These are phyloP conservation scores for Microsporum ferrugineum DNA, from an alignment of 2,329 filamentous ascomycete genomes.

Conservation along the genomic window DNA sequence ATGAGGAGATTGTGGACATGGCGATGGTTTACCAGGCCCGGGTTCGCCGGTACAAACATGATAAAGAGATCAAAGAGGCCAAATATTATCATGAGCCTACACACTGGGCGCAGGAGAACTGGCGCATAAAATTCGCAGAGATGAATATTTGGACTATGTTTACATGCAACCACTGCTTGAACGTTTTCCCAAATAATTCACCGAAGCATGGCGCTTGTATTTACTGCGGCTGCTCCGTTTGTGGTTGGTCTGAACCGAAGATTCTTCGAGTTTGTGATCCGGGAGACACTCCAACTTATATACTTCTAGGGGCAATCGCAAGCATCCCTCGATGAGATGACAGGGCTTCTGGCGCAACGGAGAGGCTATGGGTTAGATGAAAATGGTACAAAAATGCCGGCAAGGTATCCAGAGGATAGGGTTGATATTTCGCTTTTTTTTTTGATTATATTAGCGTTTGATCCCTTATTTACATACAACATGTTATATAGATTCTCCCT, in stretches of 20 bases:
- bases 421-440: too few species aligned
- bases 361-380: too few species aligned
- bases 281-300: not conserved
- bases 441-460: too few species aligned
- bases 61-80: not conserved
- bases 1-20: not conserved
- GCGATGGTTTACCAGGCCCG: not conserved
- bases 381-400: too few species aligned
- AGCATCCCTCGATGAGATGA: not conserved
- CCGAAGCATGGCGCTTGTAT: not conserved
- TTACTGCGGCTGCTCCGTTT: not conserved
- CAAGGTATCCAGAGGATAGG: too few species aligned
- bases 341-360: not conserved
- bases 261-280: not conserved
- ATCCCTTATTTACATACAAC: too few species aligned
- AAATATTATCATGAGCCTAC: not conserved
- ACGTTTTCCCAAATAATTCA: not conserved
- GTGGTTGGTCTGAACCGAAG: not conserved
- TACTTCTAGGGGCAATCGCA: not conserved
- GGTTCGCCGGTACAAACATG: too few species aligned
- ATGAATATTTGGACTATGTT: not conserved
- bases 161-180: conserved; percentile 6
- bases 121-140: not conserved
- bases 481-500: too few species aligned
- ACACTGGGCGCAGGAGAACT: not conserved